phyloP scores from a whole-genome alignment of 495 filamentous ascomycete species.

The Penicillium waksmanii region DNA sequence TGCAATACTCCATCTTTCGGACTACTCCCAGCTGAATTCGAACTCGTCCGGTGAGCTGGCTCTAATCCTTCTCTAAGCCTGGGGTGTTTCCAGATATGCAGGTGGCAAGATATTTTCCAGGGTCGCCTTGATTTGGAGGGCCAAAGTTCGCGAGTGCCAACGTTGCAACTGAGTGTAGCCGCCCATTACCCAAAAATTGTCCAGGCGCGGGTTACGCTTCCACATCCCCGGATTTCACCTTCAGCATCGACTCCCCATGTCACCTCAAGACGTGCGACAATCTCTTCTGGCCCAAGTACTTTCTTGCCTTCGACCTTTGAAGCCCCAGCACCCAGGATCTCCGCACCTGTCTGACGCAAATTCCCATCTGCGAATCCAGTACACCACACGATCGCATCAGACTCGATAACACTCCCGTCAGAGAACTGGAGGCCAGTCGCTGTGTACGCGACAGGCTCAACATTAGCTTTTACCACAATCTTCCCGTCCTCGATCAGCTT shows the following conservation, averaged over 20 bases:
- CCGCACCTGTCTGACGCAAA: conserved; percentile 22
- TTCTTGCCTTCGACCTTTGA: background rate
- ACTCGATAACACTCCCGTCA: conserved; percentile 36
- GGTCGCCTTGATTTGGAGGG: conserved; percentile 37
- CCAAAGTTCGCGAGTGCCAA: conserved; percentile 41
- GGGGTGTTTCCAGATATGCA: conserved; percentile 25
- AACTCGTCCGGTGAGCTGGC: no score
- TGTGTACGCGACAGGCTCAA: conserved; percentile 33
- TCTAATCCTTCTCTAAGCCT: no score
- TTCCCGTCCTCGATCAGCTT: conserved; percentile 35
- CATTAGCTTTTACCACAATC: conserved; percentile 32
- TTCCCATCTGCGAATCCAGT: conserved; percentile 39
- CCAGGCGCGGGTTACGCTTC: conserved; percentile 36
- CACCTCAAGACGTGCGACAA: conserved; percentile 37
- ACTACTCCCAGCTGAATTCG: no score
- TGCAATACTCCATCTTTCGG: no score
- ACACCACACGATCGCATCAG: conserved; percentile 44
- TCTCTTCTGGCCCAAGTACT: conserved; percentile 23
- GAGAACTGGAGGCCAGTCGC: conserved; percentile 36
- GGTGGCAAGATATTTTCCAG: conserved; percentile 28
- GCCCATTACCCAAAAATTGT: conserved; percentile 44
- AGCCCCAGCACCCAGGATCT: conserved; percentile 30
- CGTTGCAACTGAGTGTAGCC: conserved; percentile 36
- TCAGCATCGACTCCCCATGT: conserved; percentile 44
- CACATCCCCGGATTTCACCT: conserved; percentile 44